Evolutionary conservation across 371 early-diverging fungal species (phyloP).

Genomic region (Choanephora cucurbitarum): DNA sequence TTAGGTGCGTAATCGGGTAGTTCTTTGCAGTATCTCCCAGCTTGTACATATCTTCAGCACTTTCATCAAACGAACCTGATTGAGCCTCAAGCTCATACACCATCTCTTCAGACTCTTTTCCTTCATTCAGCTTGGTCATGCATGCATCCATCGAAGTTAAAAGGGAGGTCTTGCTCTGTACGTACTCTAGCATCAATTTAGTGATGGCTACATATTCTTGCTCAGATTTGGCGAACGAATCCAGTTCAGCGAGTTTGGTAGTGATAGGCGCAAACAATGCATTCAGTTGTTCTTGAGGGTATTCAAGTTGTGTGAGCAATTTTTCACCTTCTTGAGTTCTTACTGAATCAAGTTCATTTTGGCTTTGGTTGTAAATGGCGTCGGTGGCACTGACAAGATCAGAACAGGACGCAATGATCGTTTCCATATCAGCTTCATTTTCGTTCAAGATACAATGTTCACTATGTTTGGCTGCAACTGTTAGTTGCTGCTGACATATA

Average conservation of each 20-base stretch:
- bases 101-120: background rate
- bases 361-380: background rate
- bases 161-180: background rate
- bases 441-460: background rate
- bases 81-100: constrained; percentile 16
- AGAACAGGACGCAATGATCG: background rate
- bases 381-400: background rate
- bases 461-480: background rate
- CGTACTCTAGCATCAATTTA: background rate
- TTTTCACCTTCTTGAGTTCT: background rate
- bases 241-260: background rate
- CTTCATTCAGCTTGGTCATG: background rate
- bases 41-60: constrained; percentile 2
- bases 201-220: constrained; percentile 4
- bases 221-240: background rate
- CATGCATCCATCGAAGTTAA: background rate
- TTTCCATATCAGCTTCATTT: background rate
- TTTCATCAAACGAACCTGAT: constrained; percentile 21
- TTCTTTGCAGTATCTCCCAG: background rate
- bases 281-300: background rate
- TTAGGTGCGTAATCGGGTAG: background rate
- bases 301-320: background rate
- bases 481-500: background rate
- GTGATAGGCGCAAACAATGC: constrained; percentile 2
- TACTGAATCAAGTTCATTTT: constrained; percentile 8